Evolutionary conservation across 202 grass and related monocot species (phyloP), one percentile per base, ranked within the genome.

Genomic region (Setaria viridis): DNA sequence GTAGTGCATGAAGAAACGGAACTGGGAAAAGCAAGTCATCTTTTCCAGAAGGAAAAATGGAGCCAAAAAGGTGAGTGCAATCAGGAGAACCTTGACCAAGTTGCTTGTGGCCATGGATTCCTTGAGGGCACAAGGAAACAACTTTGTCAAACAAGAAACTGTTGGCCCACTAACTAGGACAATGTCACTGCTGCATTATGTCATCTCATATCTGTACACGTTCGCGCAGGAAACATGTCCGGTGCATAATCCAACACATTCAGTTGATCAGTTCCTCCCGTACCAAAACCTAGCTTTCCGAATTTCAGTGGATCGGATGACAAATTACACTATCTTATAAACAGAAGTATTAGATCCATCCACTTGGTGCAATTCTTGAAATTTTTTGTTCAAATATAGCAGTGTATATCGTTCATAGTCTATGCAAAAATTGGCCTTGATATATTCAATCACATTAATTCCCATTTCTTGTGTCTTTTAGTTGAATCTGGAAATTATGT

Each of bases 51-150:
- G 37, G 9, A 57, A 56, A 46, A 34, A 55, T 29, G 20, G 9
- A 4, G 21, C 16, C 16, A 58, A 58, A 82, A 76, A 60, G 49
- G 49, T 29, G 45, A 15, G 32, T 11, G 16, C 7, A 59, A 76
- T 82, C 30, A 62, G 67, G 54, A 47, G 41, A 69, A 20, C 5
- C 17, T 76, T 76, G 78, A 87, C 78, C 71, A 82, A 51, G 37
- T 87, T 82, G 85, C 62, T 82, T 82, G 37, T 69, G 39, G 50
- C 70, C 50, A 49, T 59, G 70, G 60, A 81, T 67, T 67, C 70
- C 62, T 29, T 59, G 58, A 21, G 49, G 54, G 76, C 32, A 9
- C 5, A 79, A 62, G 20, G 32, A 72, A 19, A 20, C 55, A 33
- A 37, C 46, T 86, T 72, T 53, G 17, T 85, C 75, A 69, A 74